Evolutionary conservation across 2,329 filamentous ascomycete species (phyloP).

Genomic region (Talaromyces sp.): DNA sequence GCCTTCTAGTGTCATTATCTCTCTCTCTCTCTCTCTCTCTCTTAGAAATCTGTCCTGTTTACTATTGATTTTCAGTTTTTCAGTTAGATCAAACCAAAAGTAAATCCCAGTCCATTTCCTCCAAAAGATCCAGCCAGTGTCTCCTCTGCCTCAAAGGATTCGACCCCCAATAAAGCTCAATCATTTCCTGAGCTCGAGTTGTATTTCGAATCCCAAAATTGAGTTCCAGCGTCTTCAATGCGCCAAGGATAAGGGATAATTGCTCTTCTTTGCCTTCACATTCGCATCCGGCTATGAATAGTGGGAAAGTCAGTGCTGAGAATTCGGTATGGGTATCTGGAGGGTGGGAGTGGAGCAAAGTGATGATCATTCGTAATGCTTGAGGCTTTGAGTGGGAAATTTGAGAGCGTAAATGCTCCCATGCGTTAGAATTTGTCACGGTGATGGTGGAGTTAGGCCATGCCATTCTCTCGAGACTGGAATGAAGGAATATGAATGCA

Average conservation of each 20-base stretch:
- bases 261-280: constrained; percentile 23
- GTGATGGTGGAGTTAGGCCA: neutral
- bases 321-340: constrained; percentile 36
- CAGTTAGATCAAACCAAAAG: constrained; percentile 11
- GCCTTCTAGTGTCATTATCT: neutral
- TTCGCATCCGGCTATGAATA: constrained; percentile 38
- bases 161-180: constrained; percentile 11
- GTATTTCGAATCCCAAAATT: constrained; percentile 26
- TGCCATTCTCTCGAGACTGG: constrained; percentile 31
- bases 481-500: constrained; percentile 37
- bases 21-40: no score
- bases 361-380: constrained; percentile 29
- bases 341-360: constrained; percentile 26
- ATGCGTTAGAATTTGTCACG: neutral
- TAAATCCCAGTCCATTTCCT: constrained; percentile 18
- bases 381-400: constrained; percentile 29
- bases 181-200: constrained; percentile 14
- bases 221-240: constrained; percentile 28
- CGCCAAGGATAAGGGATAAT: constrained; percentile 26
- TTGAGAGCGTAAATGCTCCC: constrained; percentile 18
- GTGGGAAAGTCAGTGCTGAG: constrained; percentile 38
- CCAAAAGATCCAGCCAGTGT: constrained; percentile 17
- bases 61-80: neutral
- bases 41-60: neutral
- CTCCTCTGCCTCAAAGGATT: neutral